Base-by-base conservation (phyloP, 1,139 yeast species). In the Geotrichum phurueaensis region DNA sequence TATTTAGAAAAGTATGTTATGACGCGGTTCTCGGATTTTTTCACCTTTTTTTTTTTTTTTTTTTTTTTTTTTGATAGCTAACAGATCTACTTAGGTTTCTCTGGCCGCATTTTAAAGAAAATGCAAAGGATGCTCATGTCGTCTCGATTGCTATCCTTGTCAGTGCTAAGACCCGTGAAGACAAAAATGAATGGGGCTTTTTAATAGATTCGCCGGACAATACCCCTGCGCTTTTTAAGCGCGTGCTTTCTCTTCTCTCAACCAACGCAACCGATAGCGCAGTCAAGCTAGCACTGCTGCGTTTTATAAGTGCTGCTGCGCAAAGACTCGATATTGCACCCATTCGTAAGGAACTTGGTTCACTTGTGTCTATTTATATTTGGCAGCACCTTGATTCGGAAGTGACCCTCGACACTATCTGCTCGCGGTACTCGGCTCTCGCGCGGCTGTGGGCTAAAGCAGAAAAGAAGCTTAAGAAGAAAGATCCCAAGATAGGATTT, bases 101-200 rank as follows among this genome's bases (percentile, higher is more conserved):
- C 13, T 81, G 83, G 84, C 72, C 71, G 4, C 65, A 69, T 53
- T 79, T 79, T 62, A 74, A 74, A 55, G 71, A 69, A 18, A 80
- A 79, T 59, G 71, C 75, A 6, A 71, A 79, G 1, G 68, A 72
- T 48, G 74, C 70, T 27, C 84, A 81, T 64, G 70, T 80, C 3
- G 75, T 76, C 57, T 69, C 78, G 57, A 68, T 79, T 15, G 71
- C 75, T 12, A 62, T 67, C 22, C 55, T 68, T 18, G 61, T 60
- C 3, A 31, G 54, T 13, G 63, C 57, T n/a, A 65, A 61, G 57
- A 65, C 58, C 10, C 23, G 22, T 13, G 27, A 22, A 23, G 23
- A 39, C 22, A 39, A 47, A 22, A 7, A 1, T 31, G 23, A 22
- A 12, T 52, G 54, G 62, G 60, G 22, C 54, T 65, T 52, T 65